phyloP scores from a whole-genome alignment of 768 basidiomycete genomes.

The Suillus occidentalis region DNA sequence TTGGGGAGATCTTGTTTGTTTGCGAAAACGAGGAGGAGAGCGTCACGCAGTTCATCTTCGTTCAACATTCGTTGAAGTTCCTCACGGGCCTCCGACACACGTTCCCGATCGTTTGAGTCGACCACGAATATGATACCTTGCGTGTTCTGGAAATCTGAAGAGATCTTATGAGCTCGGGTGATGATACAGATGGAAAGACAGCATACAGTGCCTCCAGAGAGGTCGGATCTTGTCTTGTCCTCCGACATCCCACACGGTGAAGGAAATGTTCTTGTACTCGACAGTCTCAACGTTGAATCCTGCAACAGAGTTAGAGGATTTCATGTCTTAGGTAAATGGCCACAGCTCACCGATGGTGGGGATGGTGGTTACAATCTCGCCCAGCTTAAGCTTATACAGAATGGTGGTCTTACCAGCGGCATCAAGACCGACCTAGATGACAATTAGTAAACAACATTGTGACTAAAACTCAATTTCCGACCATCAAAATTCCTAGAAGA shows the following conservation, averaged over 20 bases:
- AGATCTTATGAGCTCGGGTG: slow-evolving; percentile 14
- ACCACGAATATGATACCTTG: slow-evolving; percentile 99
- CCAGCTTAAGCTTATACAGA: slow-evolving; percentile 98
- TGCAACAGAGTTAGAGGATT: slow-evolving; percentile 35
- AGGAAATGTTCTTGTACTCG: slow-evolving; percentile 99
- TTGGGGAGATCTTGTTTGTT: slow-evolving; percentile 99
- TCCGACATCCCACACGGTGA: slow-evolving; percentile 99
- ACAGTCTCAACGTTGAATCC: slow-evolving; percentile 99
- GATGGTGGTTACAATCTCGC: slow-evolving; percentile 99
- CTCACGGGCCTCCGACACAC: slow-evolving; percentile 98
- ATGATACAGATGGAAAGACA: slow-evolving; percentile 12
- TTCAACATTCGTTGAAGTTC: slow-evolving; percentile 99
- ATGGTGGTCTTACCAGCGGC: slow-evolving; percentile 99
- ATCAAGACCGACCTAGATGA: slow-evolving; percentile 89
- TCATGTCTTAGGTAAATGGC: slow-evolving; percentile 5
- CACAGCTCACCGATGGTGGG: slow-evolving; percentile 90
- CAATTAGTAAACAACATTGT: slow-evolving; percentile 13
- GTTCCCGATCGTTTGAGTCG: slow-evolving; percentile 99
- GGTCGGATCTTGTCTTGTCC: slow-evolving; percentile 99
- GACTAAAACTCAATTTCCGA: slow-evolving; percentile 32
- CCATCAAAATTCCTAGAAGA: slow-evolving; percentile 92
- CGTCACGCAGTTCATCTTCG: slow-evolving; percentile 98
- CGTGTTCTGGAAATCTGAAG: slow-evolving; percentile 98
- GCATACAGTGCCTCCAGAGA: slow-evolving; percentile 99
- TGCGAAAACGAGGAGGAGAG: slow-evolving; percentile 97